These are phyloP conservation scores for Talaromyces thailandensis DNA, from an alignment of 495 filamentous ascomycete species.

Conservation along the genomic window DNA sequence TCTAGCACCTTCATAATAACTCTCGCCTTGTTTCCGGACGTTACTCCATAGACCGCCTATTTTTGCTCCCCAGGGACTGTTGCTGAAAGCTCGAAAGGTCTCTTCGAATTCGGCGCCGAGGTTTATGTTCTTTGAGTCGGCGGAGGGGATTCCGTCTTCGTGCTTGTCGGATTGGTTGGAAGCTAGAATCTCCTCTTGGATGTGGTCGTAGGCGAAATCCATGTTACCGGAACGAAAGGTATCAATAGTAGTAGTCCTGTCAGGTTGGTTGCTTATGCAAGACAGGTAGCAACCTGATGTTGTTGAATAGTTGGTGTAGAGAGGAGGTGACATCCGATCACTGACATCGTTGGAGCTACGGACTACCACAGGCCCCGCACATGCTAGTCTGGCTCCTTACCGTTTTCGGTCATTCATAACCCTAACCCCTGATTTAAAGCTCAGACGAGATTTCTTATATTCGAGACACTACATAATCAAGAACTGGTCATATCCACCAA, in stretches of 20 bases:
- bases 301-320: constrained; percentile 3
- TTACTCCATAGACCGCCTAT: constrained; percentile 83
- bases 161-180: constrained; percentile 39
- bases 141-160: neutral
- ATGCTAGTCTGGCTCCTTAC: neutral
- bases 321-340: neutral
- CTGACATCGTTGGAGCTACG: neutral
- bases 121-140: constrained; percentile 37
- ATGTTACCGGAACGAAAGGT: constrained; percentile 47
- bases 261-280: neutral
- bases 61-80: constrained; percentile 80
- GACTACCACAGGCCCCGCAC: neutral
- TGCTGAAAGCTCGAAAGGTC: constrained; percentile 87
- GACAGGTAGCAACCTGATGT: neutral
- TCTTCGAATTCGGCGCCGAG: constrained; percentile 88
- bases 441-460: neutral
- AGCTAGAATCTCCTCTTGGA: constrained; percentile 71
- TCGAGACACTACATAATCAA: constrained; percentile 7
- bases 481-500: constrained; percentile 3
- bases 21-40: constrained; percentile 85
- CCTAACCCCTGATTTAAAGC: neutral
- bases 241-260: no score
- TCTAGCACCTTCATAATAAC: constrained; percentile 72
- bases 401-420: neutral
- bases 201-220: constrained; percentile 97